Evolutionary conservation across 164 flowering plant genomes (phyloP).

Genomic region (Stephania japonica): DNA sequence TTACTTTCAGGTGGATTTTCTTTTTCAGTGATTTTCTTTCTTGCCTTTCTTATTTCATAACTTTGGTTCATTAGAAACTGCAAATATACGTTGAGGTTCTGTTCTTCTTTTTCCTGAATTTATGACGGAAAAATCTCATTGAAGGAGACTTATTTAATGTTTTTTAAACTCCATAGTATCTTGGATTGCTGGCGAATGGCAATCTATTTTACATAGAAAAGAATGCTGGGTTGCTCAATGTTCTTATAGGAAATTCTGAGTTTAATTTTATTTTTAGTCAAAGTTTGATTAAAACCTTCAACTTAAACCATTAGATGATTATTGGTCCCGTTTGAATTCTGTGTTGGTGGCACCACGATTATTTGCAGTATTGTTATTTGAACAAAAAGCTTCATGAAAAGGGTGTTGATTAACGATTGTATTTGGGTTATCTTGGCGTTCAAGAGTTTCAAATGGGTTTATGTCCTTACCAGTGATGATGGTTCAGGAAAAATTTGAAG

Average conservation of each 20-base stretch:
- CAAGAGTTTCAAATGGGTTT: not conserved
- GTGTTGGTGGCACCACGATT: not conserved
- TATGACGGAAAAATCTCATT: too few relatives aligned
- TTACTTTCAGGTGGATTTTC: not conserved
- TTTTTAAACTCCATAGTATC: too few relatives aligned
- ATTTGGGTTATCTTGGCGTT: not conserved
- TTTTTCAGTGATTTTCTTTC: too few relatives aligned
- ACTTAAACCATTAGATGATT: not conserved
- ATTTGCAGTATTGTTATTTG: not conserved
- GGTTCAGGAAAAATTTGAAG: not conserved
- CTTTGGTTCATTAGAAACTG: not conserved
- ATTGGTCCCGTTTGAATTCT: not conserved
- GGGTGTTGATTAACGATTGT: not conserved
- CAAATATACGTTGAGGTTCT: too few relatives aligned
- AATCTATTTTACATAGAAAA: not conserved
- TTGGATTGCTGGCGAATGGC: not conserved
- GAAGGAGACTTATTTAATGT: too few relatives aligned
- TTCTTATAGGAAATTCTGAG: not conserved
- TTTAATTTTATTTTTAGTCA: too few relatives aligned
- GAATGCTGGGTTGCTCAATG: not conserved
- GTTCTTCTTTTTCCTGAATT: too few relatives aligned
- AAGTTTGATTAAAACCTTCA: not conserved
- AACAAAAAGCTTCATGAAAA: not conserved
- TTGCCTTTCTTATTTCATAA: too few relatives aligned
- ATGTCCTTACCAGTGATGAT: not conserved